These are phyloP conservation scores for Candida ponderosae DNA, from an alignment of 805 yeast species.

Conservation along the genomic window DNA sequence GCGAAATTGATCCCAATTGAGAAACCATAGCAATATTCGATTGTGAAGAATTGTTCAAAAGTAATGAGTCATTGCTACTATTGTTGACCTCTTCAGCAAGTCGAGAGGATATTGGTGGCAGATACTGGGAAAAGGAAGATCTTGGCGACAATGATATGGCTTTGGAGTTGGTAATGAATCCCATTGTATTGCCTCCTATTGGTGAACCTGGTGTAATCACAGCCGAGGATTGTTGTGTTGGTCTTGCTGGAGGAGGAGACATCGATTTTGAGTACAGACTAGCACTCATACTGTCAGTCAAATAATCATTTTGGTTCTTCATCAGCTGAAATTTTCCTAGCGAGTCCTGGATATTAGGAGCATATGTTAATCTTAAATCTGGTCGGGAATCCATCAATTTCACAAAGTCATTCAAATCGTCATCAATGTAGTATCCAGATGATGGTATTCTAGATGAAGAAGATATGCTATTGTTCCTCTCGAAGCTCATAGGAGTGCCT, in stretches of 20 bases:
- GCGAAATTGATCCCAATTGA: slow-evolving; percentile 11
- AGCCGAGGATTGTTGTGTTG: slow-evolving; percentile 3
- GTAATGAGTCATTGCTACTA: slow-evolving; percentile 16
- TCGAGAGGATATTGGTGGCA: slow-evolving; percentile 22
- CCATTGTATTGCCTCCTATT: neutral
- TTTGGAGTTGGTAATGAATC: slow-evolving; percentile 4
- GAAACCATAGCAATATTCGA: slow-evolving; percentile 8
- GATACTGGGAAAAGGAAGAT: slow-evolving; percentile 18
- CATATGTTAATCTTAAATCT: slow-evolving; percentile 32
- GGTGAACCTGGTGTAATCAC: neutral
- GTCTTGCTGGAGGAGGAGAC: slow-evolving; percentile 9
- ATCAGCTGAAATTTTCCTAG: slow-evolving; percentile 43
- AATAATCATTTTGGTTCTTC: slow-evolving; percentile 43
- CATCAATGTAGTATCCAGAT: slow-evolving; percentile 39
- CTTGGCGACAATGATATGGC: slow-evolving; percentile 26
- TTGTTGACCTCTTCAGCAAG: slow-evolving; percentile 15
- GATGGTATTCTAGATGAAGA: slow-evolving; percentile 15
- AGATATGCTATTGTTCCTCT: slow-evolving; percentile 9
- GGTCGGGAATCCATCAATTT: slow-evolving; percentile 59
- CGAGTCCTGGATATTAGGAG: slow-evolving; percentile 34
- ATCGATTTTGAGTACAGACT: slow-evolving; percentile 29
- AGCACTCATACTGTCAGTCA: slow-evolving; percentile 48
- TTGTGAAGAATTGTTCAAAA: slow-evolving; percentile 3
- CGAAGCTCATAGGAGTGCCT: slow-evolving; percentile 22
- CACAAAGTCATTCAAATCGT: slow-evolving; percentile 64